Conservation (phyloP, 1,284 basidiomycete species). For the Pseudozyma pruni region DNA sequence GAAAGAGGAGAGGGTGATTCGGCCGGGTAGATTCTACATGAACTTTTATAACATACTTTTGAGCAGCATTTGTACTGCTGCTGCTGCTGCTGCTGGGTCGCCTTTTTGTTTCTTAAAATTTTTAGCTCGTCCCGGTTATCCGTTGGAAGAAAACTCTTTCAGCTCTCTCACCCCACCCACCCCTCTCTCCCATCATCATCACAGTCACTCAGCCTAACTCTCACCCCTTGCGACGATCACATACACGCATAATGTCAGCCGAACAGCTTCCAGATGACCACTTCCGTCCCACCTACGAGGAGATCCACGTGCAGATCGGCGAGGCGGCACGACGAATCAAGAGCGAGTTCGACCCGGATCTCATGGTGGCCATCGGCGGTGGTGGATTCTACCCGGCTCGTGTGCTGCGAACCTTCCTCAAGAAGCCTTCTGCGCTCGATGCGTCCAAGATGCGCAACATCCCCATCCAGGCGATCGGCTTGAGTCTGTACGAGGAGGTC, state of each 20-base stretch:
- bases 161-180: not conserved
- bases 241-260: slow-evolving; percentile 15
- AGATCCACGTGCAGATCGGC: slow-evolving; percentile 65
- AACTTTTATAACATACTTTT: too few relatives aligned
- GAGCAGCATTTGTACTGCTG: too few relatives aligned
- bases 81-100: too few relatives aligned
- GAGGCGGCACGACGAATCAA: slow-evolving; percentile 58
- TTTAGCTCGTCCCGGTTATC: too few relatives aligned
- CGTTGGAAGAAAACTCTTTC: too few relatives aligned
- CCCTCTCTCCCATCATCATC: too few relatives aligned
- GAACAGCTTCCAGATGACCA: slow-evolving; percentile 64
- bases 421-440: slow-evolving; percentile 56
- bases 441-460: slow-evolving; percentile 63
- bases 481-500: slow-evolving; percentile 66
- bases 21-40: too few relatives aligned
- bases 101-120: too few relatives aligned
- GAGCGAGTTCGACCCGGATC: slow-evolving; percentile 60
- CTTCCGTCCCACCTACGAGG: slow-evolving; percentile 66
- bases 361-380: slow-evolving; percentile 65
- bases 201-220: too few relatives aligned
- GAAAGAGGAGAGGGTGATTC: too few relatives aligned
- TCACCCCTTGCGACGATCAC: too few relatives aligned
- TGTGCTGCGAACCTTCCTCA: slow-evolving; percentile 66
- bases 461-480: slow-evolving; percentile 67
- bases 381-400: slow-evolving; percentile 67